Evolutionary conservation across 1,284 basidiomycete species (phyloP).

Genomic region (Fomitiporia mediterranea): DNA sequence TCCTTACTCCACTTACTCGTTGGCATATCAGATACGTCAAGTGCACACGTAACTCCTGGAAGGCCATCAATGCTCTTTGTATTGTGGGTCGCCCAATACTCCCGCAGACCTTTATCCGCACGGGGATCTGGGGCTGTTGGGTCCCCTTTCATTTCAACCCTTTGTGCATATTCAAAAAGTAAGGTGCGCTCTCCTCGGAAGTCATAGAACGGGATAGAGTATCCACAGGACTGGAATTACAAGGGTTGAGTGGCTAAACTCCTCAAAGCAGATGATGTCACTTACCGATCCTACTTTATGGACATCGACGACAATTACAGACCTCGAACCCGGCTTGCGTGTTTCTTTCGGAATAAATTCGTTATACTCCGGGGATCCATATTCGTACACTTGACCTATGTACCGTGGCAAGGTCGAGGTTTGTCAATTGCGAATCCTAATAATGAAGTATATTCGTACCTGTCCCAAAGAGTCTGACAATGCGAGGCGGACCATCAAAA

Average conservation of each 20-base stretch:
- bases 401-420: constrained; percentile 1
- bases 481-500: constrained; percentile 44
- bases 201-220: constrained; percentile 44
- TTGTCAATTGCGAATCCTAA: background rate
- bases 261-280: background rate
- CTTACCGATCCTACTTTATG: constrained; percentile 45
- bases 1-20: constrained; percentile 23
- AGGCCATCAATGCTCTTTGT: constrained; percentile 41
- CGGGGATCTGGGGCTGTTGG: constrained; percentile 16
- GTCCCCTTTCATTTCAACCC: constrained; percentile 25
- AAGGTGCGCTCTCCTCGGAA: constrained; percentile 39
- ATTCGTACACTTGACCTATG: constrained; percentile 44
- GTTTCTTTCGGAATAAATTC: constrained; percentile 36
- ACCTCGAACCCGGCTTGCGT: constrained; percentile 45
- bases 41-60: constrained; percentile 34
- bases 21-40: constrained; percentile 19
- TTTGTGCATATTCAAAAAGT: background rate
- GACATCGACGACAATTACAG: constrained; percentile 46
- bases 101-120: constrained; percentile 33
- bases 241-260: background rate
- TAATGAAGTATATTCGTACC: constrained; percentile 30
- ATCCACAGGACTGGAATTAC: constrained; percentile 22
- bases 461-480: constrained; percentile 49
- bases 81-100: constrained; percentile 43
- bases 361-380: constrained; percentile 48